These are phyloP conservation scores for Stachybotrys elegans DNA, from an alignment of 2,329 filamentous ascomycete genomes.

Conservation along the genomic window DNA sequence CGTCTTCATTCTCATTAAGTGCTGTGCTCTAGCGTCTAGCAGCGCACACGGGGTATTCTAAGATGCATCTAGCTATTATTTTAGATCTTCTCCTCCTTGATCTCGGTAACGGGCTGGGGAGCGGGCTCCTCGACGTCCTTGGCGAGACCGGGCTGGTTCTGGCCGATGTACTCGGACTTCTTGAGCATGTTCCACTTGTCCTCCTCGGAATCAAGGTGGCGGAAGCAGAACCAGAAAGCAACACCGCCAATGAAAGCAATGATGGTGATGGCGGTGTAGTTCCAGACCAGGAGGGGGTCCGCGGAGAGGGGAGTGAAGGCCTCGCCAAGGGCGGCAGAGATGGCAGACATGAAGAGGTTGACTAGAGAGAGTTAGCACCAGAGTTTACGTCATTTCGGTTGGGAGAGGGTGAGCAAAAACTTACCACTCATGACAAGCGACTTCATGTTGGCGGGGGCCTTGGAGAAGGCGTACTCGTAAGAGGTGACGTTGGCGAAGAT, in stretches of 20 bases:
- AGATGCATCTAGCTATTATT: too few species aligned
- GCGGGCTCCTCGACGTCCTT: conserved; percentile 16
- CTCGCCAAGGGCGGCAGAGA: conserved; percentile 66
- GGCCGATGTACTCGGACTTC: conserved; percentile 36
- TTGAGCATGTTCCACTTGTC: conserved; percentile 62
- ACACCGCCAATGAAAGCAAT: conserved; percentile 58
- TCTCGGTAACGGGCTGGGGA: too few species aligned
- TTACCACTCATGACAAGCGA: conserved; percentile 69
- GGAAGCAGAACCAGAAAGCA: conserved; percentile 65
- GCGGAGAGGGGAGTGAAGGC: conserved; percentile 56
- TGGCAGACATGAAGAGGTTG: conserved; percentile 65
- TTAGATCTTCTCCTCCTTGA: too few species aligned
- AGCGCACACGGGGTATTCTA: too few species aligned
- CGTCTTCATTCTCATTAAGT: too few species aligned
- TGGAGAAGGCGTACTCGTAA: conserved; percentile 72
- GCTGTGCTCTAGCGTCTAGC: too few species aligned
- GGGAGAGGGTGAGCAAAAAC: too few species aligned
- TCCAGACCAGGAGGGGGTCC: conserved; percentile 66
- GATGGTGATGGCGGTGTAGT: conserved; percentile 60
- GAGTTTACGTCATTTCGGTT: too few species aligned
- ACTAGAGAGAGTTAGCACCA: too few species aligned
- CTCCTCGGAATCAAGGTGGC: conserved; percentile 60
- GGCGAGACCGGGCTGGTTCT: conserved; percentile 27
- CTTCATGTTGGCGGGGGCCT: conserved; percentile 76
- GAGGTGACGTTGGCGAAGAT: conserved; percentile 53